Conservation (phyloP, 1,139 yeast species). For the Diutina scorzettiae region DNA sequence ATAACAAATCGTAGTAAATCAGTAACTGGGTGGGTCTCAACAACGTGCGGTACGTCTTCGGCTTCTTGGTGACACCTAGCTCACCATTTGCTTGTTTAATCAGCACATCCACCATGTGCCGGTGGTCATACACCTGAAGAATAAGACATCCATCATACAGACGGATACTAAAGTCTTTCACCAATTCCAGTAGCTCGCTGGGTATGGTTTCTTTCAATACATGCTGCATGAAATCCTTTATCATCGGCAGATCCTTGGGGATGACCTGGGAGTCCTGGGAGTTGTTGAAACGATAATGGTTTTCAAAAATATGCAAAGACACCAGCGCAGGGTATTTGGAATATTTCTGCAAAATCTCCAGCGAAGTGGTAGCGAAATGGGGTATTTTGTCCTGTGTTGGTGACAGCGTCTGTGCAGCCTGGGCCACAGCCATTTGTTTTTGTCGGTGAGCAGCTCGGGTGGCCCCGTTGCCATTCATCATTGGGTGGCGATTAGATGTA, state of each 20-base stretch:
- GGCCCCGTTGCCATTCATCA: conserved; percentile 6
- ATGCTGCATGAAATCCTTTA: conserved; percentile 66
- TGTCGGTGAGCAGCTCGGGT: conserved; percentile 5
- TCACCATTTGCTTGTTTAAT: not conserved
- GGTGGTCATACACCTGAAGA: conserved; percentile 71
- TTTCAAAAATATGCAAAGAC: conserved; percentile 82
- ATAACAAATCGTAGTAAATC: conserved; percentile 72
- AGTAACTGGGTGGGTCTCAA: conserved; percentile 74
- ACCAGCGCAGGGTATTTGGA: conserved; percentile 71
- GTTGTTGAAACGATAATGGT: conserved; percentile 73
- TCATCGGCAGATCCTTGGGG: conserved; percentile 71
- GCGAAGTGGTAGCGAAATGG: conserved; percentile 55
- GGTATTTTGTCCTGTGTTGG: not conserved
- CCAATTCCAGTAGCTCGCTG: conserved; percentile 76
- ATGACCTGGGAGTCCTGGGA: conserved; percentile 61
- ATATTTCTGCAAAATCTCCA: conserved; percentile 66
- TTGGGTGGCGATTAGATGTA: too few relatives aligned
- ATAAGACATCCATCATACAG: conserved; percentile 86
- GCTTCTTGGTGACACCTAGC: conserved; percentile 19
- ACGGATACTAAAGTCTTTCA: conserved; percentile 73
- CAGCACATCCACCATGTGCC: conserved; percentile 12
- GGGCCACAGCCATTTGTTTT: not conserved
- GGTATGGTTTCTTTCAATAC: conserved; percentile 79
- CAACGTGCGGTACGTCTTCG: conserved; percentile 65
- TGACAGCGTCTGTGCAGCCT: not conserved